These are phyloP conservation scores for Claviceps arundinis DNA, from an alignment of 2,329 filamentous ascomycete genomes.

Conservation along the genomic window DNA sequence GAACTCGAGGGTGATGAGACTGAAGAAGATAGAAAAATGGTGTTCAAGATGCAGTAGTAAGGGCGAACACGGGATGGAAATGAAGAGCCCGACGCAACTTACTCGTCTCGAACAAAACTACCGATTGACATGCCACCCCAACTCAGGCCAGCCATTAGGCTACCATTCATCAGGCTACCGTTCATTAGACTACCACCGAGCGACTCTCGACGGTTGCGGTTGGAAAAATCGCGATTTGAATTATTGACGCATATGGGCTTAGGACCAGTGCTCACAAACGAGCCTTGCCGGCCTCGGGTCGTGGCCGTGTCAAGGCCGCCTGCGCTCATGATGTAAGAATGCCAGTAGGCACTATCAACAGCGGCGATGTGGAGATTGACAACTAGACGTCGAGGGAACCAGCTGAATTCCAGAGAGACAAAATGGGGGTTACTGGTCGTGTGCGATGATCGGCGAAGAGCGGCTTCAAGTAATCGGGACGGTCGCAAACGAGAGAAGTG, in stretches of 20 bases:
- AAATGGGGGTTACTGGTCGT: constrained; percentile 11
- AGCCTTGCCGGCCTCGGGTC: constrained; percentile 48
- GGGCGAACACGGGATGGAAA: not conserved
- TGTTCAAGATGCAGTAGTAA: not conserved
- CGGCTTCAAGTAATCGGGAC: constrained; percentile 18
- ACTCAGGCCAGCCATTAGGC: constrained; percentile 54
- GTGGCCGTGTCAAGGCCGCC: constrained; percentile 44
- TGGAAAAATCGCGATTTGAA: constrained; percentile 45
- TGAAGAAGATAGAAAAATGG: not conserved
- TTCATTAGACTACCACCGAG: constrained; percentile 54
- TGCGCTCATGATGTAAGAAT: constrained; percentile 42
- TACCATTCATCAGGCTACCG: constrained; percentile 27
- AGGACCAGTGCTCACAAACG: constrained; percentile 50
- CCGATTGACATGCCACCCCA: constrained; percentile 95
- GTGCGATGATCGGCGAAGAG: constrained; percentile 14
- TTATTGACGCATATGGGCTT: constrained; percentile 56
- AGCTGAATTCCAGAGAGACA: constrained; percentile 13
- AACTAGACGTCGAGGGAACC: constrained; percentile 10
- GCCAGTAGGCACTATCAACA: constrained; percentile 9
- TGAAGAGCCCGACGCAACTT: constrained; percentile 30
- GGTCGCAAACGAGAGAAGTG: constrained; percentile 14
- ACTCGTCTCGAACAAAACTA: constrained; percentile 97
- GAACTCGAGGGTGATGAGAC: constrained; percentile 2
- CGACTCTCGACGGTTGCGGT: constrained; percentile 46
- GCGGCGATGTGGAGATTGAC: constrained; percentile 11